phyloP scores from a whole-genome alignment of 176 grass and related monocot genomes.

The Oryza rufipogon region DNA sequence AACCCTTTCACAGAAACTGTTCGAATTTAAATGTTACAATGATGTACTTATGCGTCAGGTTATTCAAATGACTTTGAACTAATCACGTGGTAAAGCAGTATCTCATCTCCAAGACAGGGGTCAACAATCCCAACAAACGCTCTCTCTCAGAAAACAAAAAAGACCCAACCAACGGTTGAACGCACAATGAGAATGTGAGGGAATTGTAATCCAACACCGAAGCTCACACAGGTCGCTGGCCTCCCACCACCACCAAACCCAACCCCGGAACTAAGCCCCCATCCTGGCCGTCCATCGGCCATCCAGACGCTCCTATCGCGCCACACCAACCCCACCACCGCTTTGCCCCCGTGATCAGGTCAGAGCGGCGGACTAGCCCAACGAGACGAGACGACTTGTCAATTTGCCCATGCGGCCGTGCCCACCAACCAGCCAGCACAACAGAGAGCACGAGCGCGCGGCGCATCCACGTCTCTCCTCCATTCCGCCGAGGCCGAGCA shows the following conservation, averaged over 20 bases:
- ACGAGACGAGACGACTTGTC: not conserved
- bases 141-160: too few relatives aligned
- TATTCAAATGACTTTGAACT: not conserved
- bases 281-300: not conserved
- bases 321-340: not conserved
- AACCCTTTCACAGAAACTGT: not conserved
- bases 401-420: not conserved
- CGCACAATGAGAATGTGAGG: not conserved
- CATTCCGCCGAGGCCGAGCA: not conserved
- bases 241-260: not conserved
- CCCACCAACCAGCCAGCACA: constrained; percentile 17
- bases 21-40: not conserved
- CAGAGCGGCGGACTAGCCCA: not conserved
- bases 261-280: not conserved
- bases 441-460: not conserved
- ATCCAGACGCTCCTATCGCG: not conserved
- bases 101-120: not conserved
- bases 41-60: not conserved
- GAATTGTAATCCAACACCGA: not conserved
- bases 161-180: not conserved
- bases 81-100: not conserved
- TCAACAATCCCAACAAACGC: not conserved
- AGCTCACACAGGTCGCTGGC: not conserved
- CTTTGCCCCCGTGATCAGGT: not conserved
- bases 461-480: not conserved